These are phyloP conservation scores for Moesziomyces sp. DNA, from an alignment of 1,284 basidiomycete species.

Conservation along the genomic window DNA sequence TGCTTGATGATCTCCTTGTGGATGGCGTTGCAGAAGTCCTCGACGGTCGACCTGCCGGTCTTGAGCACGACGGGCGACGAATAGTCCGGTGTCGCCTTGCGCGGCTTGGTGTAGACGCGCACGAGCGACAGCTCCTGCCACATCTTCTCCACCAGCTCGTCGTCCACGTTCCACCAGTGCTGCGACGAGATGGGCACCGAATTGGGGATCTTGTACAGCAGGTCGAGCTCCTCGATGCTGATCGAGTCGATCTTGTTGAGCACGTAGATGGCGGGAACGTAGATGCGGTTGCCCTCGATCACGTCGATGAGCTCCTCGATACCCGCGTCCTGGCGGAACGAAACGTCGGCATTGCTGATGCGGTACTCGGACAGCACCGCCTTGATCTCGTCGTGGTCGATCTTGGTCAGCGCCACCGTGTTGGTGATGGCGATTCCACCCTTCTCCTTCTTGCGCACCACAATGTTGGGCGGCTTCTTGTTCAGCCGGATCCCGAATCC, in stretches of 20 bases:
- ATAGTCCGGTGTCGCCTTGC: constrained; percentile 91
- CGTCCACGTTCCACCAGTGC: constrained; percentile 96
- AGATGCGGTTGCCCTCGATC: constrained; percentile 77
- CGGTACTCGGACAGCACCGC: constrained; percentile 95
- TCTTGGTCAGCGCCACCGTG: constrained; percentile 88
- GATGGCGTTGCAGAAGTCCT: constrained; percentile 84
- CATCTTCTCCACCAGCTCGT: constrained; percentile 83
- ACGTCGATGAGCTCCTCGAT: constrained; percentile 91
- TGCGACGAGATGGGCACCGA: constrained; percentile 92
- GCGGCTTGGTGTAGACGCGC: constrained; percentile 85
- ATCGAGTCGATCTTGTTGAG: constrained; percentile 82
- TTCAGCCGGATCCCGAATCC: constrained; percentile 96
- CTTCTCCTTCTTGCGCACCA: constrained; percentile 85
- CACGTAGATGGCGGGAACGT: constrained; percentile 70
- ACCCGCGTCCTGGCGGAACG: constrained; percentile 91
- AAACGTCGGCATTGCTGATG: constrained; percentile 87
- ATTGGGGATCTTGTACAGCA: constrained; percentile 89
- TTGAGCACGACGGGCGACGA: constrained; percentile 75
- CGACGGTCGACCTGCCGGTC: constrained; percentile 75
- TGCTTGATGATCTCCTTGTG: constrained; percentile 93
- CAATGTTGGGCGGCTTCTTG: constrained; percentile 91
- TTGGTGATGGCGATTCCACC: constrained; percentile 74
- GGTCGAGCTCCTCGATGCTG: constrained; percentile 96
- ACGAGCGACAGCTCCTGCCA: constrained; percentile 70
- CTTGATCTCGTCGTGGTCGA: constrained; percentile 94